Percentiles rank a stretch among this genome's conserved stretches.
Conservation (phyloP, 129 eudicot genomes). For the Arctium lappa region DNA sequence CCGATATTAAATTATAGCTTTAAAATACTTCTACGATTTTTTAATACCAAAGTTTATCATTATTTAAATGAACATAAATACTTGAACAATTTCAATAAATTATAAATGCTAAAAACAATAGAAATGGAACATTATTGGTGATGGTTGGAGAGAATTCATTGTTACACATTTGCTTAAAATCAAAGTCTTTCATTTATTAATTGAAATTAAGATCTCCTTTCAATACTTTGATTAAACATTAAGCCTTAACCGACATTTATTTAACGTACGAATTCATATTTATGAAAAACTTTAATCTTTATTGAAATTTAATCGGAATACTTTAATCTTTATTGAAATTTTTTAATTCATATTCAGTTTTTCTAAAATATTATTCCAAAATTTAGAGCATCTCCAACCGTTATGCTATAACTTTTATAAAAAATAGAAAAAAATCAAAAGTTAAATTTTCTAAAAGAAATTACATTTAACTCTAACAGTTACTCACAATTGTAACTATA, state of each 20-base stretch:
- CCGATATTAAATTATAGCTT: background rate
- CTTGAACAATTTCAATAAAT: background rate
- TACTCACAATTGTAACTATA: no score
- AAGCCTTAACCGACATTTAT: constrained; percentile 22
- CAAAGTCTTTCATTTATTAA: constrained; percentile 23
- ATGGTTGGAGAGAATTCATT: constrained; percentile 19
- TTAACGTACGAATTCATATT: constrained; percentile 1
- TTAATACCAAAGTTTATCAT: no score
- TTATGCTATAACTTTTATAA: no score
- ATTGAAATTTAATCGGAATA: no score
- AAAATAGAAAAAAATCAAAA: no score
- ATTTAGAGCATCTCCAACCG: no score
- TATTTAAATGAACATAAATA: background rate
- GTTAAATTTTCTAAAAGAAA: no score
- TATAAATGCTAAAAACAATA: no score
- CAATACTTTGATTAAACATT: constrained; percentile 10
- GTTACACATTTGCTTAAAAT: constrained; percentile 28
- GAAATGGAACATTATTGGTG: background rate
- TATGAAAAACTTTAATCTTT: background rate
- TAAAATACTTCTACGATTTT: background rate
- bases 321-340: no score
- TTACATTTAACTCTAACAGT: no score
- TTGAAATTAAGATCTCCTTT: background rate
- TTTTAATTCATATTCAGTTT: no score
- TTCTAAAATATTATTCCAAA: no score